A percentile compares a stretch with the other conserved stretches of the same genome.
phyloP scores from a whole-genome alignment of 2,329 filamentous ascomycete genomes.

The Cordyceps pruinosa region DNA sequence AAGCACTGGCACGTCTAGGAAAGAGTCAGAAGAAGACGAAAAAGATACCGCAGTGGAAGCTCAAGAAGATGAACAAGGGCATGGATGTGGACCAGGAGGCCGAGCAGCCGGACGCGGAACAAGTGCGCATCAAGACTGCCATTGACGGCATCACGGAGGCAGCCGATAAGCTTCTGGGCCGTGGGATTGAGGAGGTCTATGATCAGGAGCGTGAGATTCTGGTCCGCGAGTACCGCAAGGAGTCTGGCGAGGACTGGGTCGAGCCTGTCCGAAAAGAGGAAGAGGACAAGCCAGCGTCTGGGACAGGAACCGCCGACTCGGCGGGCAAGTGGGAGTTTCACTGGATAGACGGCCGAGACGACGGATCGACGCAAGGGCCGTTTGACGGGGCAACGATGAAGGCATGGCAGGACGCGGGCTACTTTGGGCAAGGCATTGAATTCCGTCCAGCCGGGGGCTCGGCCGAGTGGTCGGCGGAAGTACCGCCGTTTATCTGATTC shows the following conservation, averaged over 20 bases:
- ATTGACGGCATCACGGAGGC: conserved; percentile 83
- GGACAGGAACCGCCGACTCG: conserved; percentile 32
- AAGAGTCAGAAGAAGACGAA: conserved; percentile 56
- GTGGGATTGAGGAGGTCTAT: conserved; percentile 86
- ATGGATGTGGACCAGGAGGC: conserved; percentile 61
- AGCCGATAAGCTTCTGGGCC: conserved; percentile 75
- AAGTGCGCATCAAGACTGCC: conserved; percentile 60
- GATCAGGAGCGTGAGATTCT: conserved; percentile 80
- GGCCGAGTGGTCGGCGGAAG: conserved; percentile 44
- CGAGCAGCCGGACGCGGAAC: conserved; percentile 64
- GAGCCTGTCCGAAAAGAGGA: too few species aligned
- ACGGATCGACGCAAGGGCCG: conserved; percentile 71
- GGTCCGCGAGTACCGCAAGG: conserved; percentile 72
- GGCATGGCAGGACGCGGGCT: conserved; percentile 85
- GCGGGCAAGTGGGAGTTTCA: conserved; percentile 70
- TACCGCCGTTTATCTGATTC: conserved; percentile 41
- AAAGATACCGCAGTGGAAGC: conserved; percentile 59
- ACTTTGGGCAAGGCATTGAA: conserved; percentile 86
- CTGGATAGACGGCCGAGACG: conserved; percentile 84
- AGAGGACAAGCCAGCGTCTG: conserved; percentile 61
- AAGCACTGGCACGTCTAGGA: conserved; percentile 77
- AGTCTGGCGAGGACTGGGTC: conserved; percentile 81
- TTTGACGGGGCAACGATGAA: conserved; percentile 82
- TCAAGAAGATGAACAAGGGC: conserved; percentile 57
- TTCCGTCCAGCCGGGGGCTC: conserved; percentile 56